These are phyloP conservation scores for Cytidiella melzeri DNA, from an alignment of 768 basidiomycete species.

Conservation along the genomic window DNA sequence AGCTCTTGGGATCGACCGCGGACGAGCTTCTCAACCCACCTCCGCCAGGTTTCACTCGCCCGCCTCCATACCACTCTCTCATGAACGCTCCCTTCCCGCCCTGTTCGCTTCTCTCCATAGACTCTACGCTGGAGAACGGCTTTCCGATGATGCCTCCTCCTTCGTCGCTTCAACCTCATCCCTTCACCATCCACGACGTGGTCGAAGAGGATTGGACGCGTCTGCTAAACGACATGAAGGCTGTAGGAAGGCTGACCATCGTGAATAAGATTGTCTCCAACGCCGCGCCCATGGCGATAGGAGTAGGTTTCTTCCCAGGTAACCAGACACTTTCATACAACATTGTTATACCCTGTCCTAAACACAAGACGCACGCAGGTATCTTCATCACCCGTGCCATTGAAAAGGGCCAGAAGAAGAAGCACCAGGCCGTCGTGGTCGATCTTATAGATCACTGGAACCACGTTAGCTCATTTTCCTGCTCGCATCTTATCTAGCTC, in stretches of 20 bases:
- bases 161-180: constrained; percentile 30
- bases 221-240: constrained; percentile 19
- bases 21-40: not conserved
- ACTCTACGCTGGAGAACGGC: not conserved
- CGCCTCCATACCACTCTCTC: constrained; percentile 2
- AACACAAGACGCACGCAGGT: constrained; percentile 33
- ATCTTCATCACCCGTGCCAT: constrained; percentile 14
- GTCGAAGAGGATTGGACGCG: constrained; percentile 43
- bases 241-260: constrained; percentile 3
- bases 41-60: not conserved
- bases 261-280: constrained; percentile 10
- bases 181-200: constrained; percentile 46
- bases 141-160: constrained; percentile 1
- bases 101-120: not conserved
- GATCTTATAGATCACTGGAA: constrained; percentile 46
- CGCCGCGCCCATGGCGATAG: constrained; percentile 6
- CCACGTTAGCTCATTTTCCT: constrained; percentile 29
- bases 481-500: not conserved
- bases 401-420: constrained; percentile 25
- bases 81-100: not conserved
- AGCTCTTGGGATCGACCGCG: no score
- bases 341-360: constrained; percentile 25
- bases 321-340: not conserved
- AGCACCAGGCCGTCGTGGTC: constrained; percentile 34
- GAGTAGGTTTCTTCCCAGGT: constrained; percentile 10